Percentiles rank a stretch among this genome's conserved stretches.
Conservation (phyloP, 2,329 filamentous ascomycete genomes). For the Hypoxylon sp. region DNA sequence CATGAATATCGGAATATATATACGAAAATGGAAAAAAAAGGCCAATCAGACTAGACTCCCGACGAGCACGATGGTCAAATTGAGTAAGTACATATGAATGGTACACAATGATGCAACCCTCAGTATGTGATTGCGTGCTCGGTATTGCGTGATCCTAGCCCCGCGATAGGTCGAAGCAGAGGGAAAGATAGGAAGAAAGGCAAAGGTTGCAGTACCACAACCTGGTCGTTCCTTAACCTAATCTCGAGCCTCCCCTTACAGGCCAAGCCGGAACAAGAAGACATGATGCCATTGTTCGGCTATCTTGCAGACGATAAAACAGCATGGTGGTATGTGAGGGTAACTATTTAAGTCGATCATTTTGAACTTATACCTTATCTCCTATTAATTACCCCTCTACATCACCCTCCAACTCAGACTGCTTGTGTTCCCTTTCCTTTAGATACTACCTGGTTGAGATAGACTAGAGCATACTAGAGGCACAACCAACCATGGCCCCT, state of each 20-base stretch:
- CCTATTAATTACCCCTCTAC: slow-evolving; percentile 13
- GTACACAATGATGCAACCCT: slow-evolving; percentile 43
- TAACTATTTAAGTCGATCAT: slow-evolving; percentile 37
- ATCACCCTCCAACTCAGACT: slow-evolving; percentile 23
- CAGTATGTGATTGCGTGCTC: slow-evolving; percentile 43
- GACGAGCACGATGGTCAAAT: slow-evolving; percentile 11
- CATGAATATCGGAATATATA: slow-evolving; percentile 15
- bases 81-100: slow-evolving; percentile 27
- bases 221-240: slow-evolving; percentile 24
- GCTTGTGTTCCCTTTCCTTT: neutral
- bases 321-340: slow-evolving; percentile 14
- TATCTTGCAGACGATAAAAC: slow-evolving; percentile 40
- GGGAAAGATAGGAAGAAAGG: slow-evolving; percentile 43
- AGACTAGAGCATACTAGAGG: slow-evolving; percentile 20
- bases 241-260: slow-evolving; percentile 20
- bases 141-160: slow-evolving; percentile 40
- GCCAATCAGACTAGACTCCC: slow-evolving; percentile 19
- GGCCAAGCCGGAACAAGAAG: slow-evolving; percentile 13
- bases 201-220: slow-evolving; percentile 33
- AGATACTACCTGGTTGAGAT: slow-evolving; percentile 19
- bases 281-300: slow-evolving; percentile 39
- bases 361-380: slow-evolving; percentile 31
- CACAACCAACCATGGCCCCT: slow-evolving; percentile 48
- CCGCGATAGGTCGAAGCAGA: slow-evolving; percentile 41
- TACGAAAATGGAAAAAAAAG: slow-evolving; percentile 18